phyloP scores from a whole-genome alignment of 257 asterid genomes.

The Voacanga thouarsii region DNA sequence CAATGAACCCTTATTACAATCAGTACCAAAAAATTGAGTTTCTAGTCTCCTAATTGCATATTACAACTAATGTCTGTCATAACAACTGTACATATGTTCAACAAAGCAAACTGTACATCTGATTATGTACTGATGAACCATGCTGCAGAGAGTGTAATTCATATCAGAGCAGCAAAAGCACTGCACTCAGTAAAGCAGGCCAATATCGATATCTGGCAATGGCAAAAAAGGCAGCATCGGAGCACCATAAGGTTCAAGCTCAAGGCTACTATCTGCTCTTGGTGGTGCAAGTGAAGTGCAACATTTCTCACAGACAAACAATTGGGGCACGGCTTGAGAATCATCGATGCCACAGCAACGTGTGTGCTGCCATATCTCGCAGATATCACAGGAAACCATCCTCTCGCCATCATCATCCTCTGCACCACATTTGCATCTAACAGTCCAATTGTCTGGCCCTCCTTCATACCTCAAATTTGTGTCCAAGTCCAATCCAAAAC shows the following conservation, averaged over 20 bases:
- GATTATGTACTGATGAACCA: background rate
- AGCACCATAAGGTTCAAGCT: conserved; percentile 19
- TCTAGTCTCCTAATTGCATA: background rate
- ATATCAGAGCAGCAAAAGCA: background rate
- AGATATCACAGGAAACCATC: conserved; percentile 86
- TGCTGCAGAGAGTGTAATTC: too few relatives aligned
- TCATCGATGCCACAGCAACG: conserved; percentile 75
- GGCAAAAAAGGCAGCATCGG: conserved; percentile 19
- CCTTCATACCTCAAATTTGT: conserved; percentile 61
- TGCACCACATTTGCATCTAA: conserved; percentile 83
- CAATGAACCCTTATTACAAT: background rate
- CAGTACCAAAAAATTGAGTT: background rate
- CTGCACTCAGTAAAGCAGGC: conserved; percentile 1
- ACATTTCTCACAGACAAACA: conserved; percentile 70
- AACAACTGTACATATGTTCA: background rate
- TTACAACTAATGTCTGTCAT: background rate
- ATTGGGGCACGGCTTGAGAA: conserved; percentile 57
- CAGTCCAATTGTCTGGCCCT: conserved; percentile 72
- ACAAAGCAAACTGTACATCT: background rate
- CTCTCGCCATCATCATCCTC: conserved; percentile 90
- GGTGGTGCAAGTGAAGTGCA: conserved; percentile 57
- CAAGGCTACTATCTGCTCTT: conserved; percentile 23
- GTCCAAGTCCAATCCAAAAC: conserved; percentile 46
- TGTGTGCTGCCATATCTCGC: conserved; percentile 93
- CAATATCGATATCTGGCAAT: background rate